A percentile compares a stretch with the other conserved stretches of the same genome.
phyloP scores from a whole-genome alignment of 768 basidiomycete species.

The Mycena chlorophos region DNA sequence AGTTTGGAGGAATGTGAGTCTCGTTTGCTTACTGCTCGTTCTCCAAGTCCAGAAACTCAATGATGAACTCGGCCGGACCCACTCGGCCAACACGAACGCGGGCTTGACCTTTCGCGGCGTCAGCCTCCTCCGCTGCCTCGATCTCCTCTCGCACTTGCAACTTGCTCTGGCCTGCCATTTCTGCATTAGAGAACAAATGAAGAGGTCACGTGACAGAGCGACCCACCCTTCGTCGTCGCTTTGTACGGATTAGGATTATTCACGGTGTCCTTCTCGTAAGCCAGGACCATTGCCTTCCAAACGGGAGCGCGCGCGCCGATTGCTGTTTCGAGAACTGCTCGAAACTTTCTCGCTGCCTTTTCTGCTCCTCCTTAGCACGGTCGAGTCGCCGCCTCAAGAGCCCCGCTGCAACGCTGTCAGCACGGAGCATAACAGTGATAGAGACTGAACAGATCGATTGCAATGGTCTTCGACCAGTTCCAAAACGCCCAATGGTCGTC shows the following conservation, averaged over 20 bases:
- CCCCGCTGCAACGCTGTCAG: neutral
- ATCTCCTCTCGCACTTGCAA: neutral
- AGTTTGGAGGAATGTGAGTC: neutral
- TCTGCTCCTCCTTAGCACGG: neutral
- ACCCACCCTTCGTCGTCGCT: neutral
- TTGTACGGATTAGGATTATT: neutral
- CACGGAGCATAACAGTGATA: neutral
- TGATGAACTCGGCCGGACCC: conserved; percentile 1
- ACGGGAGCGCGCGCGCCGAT: neutral
- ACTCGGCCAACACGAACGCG: neutral
- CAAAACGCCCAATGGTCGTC: conserved; percentile 30
- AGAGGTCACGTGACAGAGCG: too few species aligned
- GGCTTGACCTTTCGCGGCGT: neutral
- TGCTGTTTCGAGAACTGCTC: neutral
- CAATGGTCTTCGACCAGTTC: conserved; percentile 29
- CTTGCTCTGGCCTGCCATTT: neutral
- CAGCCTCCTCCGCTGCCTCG: neutral
- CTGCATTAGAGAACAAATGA: neutral
- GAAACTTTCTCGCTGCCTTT: neutral
- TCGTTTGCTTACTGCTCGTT: conserved; percentile 9
- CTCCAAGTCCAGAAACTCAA: conserved; percentile 1
- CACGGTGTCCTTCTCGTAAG: conserved; percentile 9
- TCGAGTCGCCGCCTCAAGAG: neutral
- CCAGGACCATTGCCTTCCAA: conserved; percentile 2
- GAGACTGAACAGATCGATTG: conserved; percentile 21